Evolutionary conservation across 2,329 filamentous ascomycete genomes (phyloP), one percentile per base, ranked within the genome.

Genomic region (Exserohilum rostratum): DNA sequence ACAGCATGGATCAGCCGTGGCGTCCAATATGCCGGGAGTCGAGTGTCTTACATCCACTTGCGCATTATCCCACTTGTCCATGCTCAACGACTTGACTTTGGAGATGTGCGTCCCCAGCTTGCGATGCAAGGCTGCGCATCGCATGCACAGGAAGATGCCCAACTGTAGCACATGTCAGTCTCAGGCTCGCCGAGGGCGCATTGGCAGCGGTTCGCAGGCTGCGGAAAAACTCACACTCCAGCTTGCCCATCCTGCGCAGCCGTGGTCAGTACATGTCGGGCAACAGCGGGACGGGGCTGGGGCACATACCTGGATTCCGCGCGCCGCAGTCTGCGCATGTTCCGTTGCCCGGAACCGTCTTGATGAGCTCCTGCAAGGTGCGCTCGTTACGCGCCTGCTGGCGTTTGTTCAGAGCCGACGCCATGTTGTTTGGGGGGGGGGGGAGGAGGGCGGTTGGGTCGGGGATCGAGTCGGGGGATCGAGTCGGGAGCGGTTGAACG

Each of bases 381-480:
- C 91, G 91, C 81, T 99, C 95, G 77, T 99, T 97, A 78, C 95
- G 93, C 82, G 90, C 91, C 83, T 97, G 93, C 80, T 97, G 91
- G 78, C 95, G 91, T 84, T 98, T 99, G 82, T 88, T 96, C 75
- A 96, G 82, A 39, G 86, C 82, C 50, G 85, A 83, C 52, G 90
- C 84, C 90, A 93, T 95, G 58, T 49, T 47, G 38, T 53, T 67
- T 55, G 51, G 37, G 50, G 48, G 44, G 54, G 62, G 55, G 51
- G 55, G 48, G 44, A 53, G 62, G 55, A 46, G 55, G 50, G 60
- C 55, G 51, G 61, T 54, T 65, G 58, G 61, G 57, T 56, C 58
- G 55, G 55, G 30, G 53, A 42, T 51, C 44, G 52, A 52, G 25
- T 43, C 25, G 39, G 39, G 29, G 27, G 22, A 10, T 17, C n/a